These are phyloP conservation scores for Pythium brassicae DNA, from an alignment of 352 stramenopile genomes.

Conservation along the genomic window DNA sequence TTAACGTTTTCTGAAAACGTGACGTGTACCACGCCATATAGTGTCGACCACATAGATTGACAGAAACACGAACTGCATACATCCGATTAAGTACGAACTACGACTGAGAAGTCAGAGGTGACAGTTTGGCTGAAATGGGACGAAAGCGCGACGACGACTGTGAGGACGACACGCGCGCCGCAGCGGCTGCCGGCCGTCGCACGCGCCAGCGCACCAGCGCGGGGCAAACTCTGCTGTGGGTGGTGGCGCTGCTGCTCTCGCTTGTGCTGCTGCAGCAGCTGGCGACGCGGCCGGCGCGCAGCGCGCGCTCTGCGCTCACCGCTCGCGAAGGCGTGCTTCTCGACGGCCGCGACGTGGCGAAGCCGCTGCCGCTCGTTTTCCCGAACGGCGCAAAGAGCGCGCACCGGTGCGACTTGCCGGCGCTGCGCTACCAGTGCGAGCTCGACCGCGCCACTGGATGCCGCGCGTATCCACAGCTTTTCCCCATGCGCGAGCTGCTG, in stretches of 20 bases:
- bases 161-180: background rate
- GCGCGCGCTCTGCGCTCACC: background rate
- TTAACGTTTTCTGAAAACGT: too few species aligned
- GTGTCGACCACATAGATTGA: too few species aligned
- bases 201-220: background rate
- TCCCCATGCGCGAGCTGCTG: constrained; percentile 66
- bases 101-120: too few species aligned
- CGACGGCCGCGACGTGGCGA: constrained; percentile 26
- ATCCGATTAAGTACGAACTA: too few species aligned
- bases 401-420: constrained; percentile 52
- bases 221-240: background rate
- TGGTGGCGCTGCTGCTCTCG: background rate
- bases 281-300: background rate
- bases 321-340: constrained; percentile 15
- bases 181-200: too few species aligned
- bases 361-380: constrained; percentile 26
- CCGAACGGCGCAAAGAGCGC: constrained; percentile 39
- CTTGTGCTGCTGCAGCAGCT: background rate
- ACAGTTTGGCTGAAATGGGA: too few species aligned
- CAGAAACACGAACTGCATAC: too few species aligned
- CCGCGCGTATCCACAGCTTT: constrained; percentile 61
- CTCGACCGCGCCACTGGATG: constrained; percentile 32
- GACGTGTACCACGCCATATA: too few species aligned
- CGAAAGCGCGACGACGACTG: background rate
- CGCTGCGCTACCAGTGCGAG: constrained; percentile 55